A percentile compares a stretch with the other conserved stretches of the same genome.
Conservation (phyloP, 2,329 filamentous ascomycete species). For the Aspergillus oerlinghausenensis region DNA sequence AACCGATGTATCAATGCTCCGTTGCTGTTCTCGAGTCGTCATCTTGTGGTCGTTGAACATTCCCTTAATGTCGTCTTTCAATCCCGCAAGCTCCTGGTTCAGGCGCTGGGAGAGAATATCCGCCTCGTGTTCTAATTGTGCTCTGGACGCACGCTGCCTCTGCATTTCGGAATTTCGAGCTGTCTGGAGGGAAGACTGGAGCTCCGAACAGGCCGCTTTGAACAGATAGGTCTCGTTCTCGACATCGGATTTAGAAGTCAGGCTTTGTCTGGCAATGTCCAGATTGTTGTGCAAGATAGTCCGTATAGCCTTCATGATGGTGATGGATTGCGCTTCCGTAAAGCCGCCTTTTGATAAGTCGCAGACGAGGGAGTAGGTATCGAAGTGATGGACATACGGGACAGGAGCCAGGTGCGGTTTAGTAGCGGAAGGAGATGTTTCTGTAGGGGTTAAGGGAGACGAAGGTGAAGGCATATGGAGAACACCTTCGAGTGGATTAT, state of each 20-base stretch:
- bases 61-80: constrained; percentile 89
- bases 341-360: constrained; percentile 70
- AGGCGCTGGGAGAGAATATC: constrained; percentile 84
- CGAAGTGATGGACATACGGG: constrained; percentile 92
- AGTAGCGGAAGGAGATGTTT: constrained; percentile 26
- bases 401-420: constrained; percentile 62
- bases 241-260: constrained; percentile 87
- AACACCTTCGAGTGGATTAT: constrained; percentile 36
- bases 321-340: constrained; percentile 68
- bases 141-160: constrained; percentile 74
- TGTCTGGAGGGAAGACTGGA: constrained; percentile 80
- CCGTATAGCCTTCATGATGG: constrained; percentile 88
- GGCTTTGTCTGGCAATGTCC: constrained; percentile 69
- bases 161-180: constrained; percentile 73
- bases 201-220: constrained; percentile 85
- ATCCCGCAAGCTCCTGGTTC: constrained; percentile 71
- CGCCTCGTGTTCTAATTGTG: constrained; percentile 87
- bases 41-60: constrained; percentile 97
- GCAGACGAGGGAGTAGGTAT: constrained; percentile 84
- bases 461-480: constrained; percentile 40
- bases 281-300: constrained; percentile 72
- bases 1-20: constrained; percentile 77
- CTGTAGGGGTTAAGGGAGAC: constrained; percentile 28
- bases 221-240: constrained; percentile 96
- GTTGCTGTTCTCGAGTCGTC: constrained; percentile 82